Conservation (phyloP, 2,329 filamentous ascomycete species). For the Aspergillus nomiae region DNA sequence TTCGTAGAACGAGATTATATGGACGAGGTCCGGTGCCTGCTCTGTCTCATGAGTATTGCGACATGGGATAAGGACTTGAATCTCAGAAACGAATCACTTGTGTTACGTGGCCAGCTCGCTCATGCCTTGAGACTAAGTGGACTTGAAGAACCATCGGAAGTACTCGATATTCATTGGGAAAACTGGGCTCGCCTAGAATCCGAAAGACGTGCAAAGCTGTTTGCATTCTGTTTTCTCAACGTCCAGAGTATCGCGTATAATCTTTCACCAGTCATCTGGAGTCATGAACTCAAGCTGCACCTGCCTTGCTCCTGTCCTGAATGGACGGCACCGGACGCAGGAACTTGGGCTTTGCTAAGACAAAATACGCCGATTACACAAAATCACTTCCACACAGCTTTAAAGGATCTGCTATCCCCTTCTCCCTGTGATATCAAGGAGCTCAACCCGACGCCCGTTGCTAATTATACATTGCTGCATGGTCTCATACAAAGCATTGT, state of each 20-base stretch:
- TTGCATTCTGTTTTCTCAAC: slow-evolving; percentile 13
- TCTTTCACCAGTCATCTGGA: neutral
- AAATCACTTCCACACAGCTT: neutral
- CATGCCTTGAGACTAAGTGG: neutral
- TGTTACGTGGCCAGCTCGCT: neutral
- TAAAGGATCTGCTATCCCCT: neutral
- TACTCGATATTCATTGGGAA: neutral
- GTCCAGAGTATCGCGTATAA: slow-evolving; percentile 8
- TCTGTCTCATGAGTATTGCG: slow-evolving; percentile 6
- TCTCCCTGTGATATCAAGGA: neutral
- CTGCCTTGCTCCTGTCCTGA: slow-evolving; percentile 12
- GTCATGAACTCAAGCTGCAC: slow-evolving; percentile 3
- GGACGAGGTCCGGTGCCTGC: slow-evolving; percentile 8
- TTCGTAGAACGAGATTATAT: neutral
- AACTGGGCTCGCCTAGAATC: slow-evolving; percentile 6
- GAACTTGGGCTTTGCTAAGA: slow-evolving; percentile 6
- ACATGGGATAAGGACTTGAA: slow-evolving; percentile 3
- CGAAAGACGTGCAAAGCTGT: slow-evolving; percentile 5
- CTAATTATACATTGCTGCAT: slow-evolving; percentile 9
- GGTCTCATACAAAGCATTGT: slow-evolving; percentile 6
- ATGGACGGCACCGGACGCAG: slow-evolving; percentile 9
- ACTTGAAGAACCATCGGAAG: neutral
- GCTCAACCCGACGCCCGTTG: neutral
- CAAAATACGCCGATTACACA: neutral
- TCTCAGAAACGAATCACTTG: neutral